phyloP scores from a whole-genome alignment of 345 rosid species.

The Stellera chamaejasme region DNA sequence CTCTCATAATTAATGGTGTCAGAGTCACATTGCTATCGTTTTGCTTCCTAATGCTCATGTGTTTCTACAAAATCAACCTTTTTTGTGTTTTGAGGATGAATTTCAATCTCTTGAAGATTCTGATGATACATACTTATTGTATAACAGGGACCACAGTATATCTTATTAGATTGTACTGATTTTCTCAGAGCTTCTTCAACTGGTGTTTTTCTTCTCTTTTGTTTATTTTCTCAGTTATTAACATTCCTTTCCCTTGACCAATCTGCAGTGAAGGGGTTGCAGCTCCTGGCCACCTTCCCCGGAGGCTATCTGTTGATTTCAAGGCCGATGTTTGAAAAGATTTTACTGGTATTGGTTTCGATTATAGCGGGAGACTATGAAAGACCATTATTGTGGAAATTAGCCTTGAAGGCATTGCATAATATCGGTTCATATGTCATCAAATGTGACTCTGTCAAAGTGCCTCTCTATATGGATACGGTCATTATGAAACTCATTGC shows the following conservation, averaged over 20 bases:
- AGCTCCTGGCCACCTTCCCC: slow-evolving; percentile 52
- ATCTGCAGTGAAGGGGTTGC: slow-evolving; percentile 80
- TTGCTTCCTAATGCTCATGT: no score
- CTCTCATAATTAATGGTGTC: no score
- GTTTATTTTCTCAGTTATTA: neutral
- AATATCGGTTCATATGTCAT: slow-evolving; percentile 60
- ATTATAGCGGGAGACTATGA: slow-evolving; percentile 35
- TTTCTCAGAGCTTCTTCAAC: no score
- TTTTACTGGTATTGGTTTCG: slow-evolving; percentile 48
- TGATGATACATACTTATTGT: no score
- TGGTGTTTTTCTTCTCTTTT: neutral
- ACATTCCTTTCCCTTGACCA: slow-evolving; percentile 11
- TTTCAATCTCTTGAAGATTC: no score
- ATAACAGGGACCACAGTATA: no score
- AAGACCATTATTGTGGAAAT: slow-evolving; percentile 46
- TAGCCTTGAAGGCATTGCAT: slow-evolving; percentile 62
- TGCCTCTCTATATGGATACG: slow-evolving; percentile 40
- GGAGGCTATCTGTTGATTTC: slow-evolving; percentile 43
- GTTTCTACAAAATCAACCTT: no score
- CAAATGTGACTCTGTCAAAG: slow-evolving; percentile 44
- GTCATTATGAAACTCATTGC: slow-evolving; percentile 55
- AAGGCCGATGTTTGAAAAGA: slow-evolving; percentile 49
- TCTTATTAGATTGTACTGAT: no score
- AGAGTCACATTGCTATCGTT: no score
- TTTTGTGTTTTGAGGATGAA: no score